Percentiles rank a stretch among this genome's conserved stretches.
Conservation (phyloP, 2,329 filamentous ascomycete species). For the Rhynchosporium agropyri region DNA sequence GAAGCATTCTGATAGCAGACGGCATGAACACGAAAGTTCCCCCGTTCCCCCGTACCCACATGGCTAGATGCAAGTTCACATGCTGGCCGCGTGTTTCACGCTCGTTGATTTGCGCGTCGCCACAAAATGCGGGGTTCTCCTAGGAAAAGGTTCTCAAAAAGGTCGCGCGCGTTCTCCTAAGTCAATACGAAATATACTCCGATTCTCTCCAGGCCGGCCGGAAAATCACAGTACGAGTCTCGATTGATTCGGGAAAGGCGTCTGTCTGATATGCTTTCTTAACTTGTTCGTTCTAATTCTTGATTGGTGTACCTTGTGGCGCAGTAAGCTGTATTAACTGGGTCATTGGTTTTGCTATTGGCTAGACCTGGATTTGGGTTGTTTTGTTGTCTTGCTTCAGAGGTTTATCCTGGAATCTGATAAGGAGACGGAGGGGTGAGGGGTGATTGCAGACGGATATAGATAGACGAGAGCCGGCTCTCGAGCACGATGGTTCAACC, state of each 20-base stretch:
- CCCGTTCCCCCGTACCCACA: not conserved
- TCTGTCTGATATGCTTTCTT: not conserved
- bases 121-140: not conserved
- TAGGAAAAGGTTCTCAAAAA: not conserved
- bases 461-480: slow-evolving; percentile 16
- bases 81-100: slow-evolving; percentile 19
- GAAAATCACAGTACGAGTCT: not conserved
- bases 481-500: slow-evolving; percentile 9
- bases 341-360: not conserved
- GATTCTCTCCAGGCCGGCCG: not conserved
- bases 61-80: not conserved
- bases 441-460: not conserved
- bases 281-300: not conserved
- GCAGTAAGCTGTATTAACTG: slow-evolving; percentile 13
- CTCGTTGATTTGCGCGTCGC: slow-evolving; percentile 3
- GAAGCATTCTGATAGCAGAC: slow-evolving; percentile 11
- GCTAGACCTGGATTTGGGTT: slow-evolving; percentile 4
- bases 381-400: not conserved
- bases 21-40: slow-evolving; percentile 14
- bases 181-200: not conserved
- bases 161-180: slow-evolving; percentile 9
- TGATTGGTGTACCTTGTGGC: slow-evolving; percentile 15
- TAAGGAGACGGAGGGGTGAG: slow-evolving; percentile 8
- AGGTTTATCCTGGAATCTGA: not conserved
- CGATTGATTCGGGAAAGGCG: slow-evolving; percentile 8